Conservation (phyloP, 495 filamentous ascomycete species). For the Neurospora discreta region DNA sequence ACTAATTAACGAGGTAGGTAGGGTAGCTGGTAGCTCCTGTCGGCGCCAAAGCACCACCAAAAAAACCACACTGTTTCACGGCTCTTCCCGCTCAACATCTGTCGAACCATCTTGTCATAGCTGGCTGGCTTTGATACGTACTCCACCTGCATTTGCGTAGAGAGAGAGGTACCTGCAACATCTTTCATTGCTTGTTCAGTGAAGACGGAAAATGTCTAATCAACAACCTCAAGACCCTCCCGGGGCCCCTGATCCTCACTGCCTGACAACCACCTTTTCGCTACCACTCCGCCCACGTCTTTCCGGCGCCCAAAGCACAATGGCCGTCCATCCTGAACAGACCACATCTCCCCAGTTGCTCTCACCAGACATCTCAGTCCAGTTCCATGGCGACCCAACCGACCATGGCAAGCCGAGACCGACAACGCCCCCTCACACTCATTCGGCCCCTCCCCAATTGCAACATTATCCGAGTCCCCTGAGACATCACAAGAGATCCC, state of each 20-base stretch:
- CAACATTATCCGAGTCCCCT: constrained; percentile 49
- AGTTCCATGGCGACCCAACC: constrained; percentile 22
- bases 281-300: constrained; percentile 12
- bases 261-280: neutral
- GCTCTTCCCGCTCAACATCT: neutral
- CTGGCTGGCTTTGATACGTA: neutral
- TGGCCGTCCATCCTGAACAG: constrained; percentile 1
- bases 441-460: constrained; percentile 24
- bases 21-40: no score
- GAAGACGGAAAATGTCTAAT: neutral
- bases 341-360: constrained; percentile 13
- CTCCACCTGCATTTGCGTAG: neutral
- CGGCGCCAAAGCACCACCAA: neutral
- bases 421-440: constrained; percentile 10
- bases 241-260: neutral
- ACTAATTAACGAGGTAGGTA: neutral
- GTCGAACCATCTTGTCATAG: neutral
- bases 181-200: neutral
- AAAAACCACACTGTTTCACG: neutral
- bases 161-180: neutral
- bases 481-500: constrained; percentile 64
- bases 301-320: neutral
- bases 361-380: constrained; percentile 30
- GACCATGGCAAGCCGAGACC: neutral
- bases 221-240: neutral